Evolutionary conservation across 2,329 filamentous ascomycete genomes (phyloP).

Genomic region (Aspergillus sp.): DNA sequence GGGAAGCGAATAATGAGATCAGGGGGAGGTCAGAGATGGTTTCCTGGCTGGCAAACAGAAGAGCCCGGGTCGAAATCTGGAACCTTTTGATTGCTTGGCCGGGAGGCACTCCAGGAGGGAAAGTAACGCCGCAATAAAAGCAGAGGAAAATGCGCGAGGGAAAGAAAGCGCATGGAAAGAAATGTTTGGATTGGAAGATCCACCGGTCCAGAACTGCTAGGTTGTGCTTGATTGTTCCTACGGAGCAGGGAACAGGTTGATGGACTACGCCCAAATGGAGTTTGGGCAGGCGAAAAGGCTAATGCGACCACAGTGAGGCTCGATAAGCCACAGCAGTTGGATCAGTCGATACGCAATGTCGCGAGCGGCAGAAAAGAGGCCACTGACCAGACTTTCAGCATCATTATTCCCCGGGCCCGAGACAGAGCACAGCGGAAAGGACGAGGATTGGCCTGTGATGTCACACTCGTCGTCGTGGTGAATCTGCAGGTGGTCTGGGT

Average conservation of each 20-base stretch:
- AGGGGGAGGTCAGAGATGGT: constrained; percentile 2
- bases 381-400: background rate
- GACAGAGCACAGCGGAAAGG: background rate
- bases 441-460: constrained; percentile 6
- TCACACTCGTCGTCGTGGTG: constrained; percentile 4
- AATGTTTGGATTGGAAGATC: constrained; percentile 5
- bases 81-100: background rate
- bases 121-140: background rate
- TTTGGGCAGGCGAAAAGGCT: background rate
- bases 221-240: background rate
- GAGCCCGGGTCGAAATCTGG: background rate
- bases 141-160: background rate
- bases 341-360: background rate
- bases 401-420: background rate
- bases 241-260: background rate
- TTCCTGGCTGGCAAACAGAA: background rate
- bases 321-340: background rate
- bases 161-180: background rate
- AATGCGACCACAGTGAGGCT: background rate
- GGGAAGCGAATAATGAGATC: constrained; percentile 3
- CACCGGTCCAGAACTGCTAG: constrained; percentile 9
- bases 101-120: background rate
- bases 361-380: background rate
- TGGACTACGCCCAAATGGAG: background rate
- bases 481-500: background rate